phyloP scores from a whole-genome alignment of 768 basidiomycete genomes.

The Psilocybe subaeruginosa region DNA sequence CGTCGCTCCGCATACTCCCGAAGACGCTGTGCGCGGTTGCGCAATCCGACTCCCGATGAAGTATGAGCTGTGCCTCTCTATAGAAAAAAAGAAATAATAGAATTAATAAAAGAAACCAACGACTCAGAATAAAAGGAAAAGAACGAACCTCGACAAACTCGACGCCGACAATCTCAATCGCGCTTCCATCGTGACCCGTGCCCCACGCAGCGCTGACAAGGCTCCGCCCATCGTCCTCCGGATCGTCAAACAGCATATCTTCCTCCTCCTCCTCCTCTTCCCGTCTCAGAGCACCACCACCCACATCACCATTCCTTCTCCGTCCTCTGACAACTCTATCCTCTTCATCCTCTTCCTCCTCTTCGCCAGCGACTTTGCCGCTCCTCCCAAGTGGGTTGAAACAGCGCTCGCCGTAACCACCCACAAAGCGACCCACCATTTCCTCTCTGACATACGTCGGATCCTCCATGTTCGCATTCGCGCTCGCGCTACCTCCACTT shows the following conservation, averaged over 20 bases:
- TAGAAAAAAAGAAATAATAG: neutral
- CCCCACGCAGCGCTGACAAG: slow-evolving; percentile 77
- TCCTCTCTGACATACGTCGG: slow-evolving; percentile 37
- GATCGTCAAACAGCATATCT: slow-evolving; percentile 27
- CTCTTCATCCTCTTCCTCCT: slow-evolving; percentile 28
- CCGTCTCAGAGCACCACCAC: neutral
- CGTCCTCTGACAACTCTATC: neutral
- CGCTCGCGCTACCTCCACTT: slow-evolving; percentile 3
- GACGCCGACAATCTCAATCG: slow-evolving; percentile 69
- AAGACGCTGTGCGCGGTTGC: slow-evolving; percentile 69
- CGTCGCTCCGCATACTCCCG: slow-evolving; percentile 69
- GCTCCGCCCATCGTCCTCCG: slow-evolving; percentile 61
- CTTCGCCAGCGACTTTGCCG: slow-evolving; percentile 22
- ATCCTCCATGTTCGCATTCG: slow-evolving; percentile 3
- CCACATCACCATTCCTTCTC: neutral
- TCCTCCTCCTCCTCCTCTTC: slow-evolving; percentile 33
- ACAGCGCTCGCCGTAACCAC: slow-evolving; percentile 47
- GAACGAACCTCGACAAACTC: slow-evolving; percentile 63
- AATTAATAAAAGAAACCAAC: neutral
- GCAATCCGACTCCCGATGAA: slow-evolving; percentile 53
- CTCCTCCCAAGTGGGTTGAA: slow-evolving; percentile 28
- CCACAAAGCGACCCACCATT: slow-evolving; percentile 48
- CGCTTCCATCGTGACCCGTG: slow-evolving; percentile 78
- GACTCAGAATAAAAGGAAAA: neutral
- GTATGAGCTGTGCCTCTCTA: slow-evolving; percentile 56